These are phyloP conservation scores for Diutina mesorugosa DNA, from an alignment of 1,139 yeast genomes.

Conservation along the genomic window DNA sequence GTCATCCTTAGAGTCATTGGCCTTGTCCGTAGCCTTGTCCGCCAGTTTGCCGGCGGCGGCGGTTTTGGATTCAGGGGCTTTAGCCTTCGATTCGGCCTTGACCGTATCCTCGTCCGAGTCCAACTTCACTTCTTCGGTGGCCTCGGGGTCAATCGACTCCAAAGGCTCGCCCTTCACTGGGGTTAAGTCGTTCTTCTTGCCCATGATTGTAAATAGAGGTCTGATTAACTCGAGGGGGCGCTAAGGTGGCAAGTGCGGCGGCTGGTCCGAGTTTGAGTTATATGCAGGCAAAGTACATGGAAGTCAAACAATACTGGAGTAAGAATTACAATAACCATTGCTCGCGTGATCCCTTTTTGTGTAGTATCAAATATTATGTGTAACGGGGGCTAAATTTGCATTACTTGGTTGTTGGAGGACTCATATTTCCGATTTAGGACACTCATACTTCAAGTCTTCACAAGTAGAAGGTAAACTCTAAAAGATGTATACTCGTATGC, in stretches of 20 bases:
- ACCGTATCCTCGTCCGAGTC: slow-evolving; percentile 2
- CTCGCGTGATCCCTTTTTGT: too few relatives aligned
- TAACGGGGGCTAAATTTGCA: too few relatives aligned
- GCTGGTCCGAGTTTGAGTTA: not conserved
- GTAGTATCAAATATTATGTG: too few relatives aligned
- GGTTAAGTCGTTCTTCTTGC: not conserved
- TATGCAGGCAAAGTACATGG: not conserved
- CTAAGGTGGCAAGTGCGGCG: not conserved
- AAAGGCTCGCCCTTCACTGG: not conserved
- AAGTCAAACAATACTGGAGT: not conserved
- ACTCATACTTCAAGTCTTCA: too few relatives aligned
- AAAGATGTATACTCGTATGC: too few relatives aligned
- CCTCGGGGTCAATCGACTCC: slow-evolving; percentile 1
- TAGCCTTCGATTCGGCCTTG: slow-evolving; percentile 7
- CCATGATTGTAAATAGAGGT: not conserved
- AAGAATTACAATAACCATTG: too few relatives aligned
- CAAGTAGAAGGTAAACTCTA: too few relatives aligned
- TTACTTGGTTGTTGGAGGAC: too few relatives aligned
- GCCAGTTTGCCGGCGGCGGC: not conserved
- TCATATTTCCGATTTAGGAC: too few relatives aligned
- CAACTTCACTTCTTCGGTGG: slow-evolving; percentile 3
- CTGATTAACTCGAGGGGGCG: not conserved
- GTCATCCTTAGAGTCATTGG: not conserved
- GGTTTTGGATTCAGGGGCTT: slow-evolving; percentile 4
- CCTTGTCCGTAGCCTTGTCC: not conserved